These are phyloP conservation scores for Botrytis deweyae DNA, from an alignment of 2,329 filamentous ascomycete genomes.

Conservation along the genomic window DNA sequence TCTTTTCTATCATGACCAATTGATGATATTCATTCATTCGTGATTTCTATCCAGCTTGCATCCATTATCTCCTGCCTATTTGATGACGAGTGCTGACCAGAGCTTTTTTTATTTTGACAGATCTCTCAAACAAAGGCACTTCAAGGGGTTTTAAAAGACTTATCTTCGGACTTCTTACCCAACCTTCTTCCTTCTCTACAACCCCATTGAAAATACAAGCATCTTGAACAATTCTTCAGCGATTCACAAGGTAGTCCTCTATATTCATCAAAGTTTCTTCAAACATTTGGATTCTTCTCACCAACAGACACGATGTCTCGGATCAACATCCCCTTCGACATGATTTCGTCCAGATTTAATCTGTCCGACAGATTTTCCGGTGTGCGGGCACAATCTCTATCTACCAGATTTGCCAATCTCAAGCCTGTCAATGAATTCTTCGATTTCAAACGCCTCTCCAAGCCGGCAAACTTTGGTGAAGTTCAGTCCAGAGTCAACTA, in stretches of 20 bases:
- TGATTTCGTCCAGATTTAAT: constrained; percentile 87
- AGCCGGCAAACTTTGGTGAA: constrained; percentile 87
- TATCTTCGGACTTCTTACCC: not conserved
- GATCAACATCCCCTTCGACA: constrained; percentile 90
- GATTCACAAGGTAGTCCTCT: not conserved
- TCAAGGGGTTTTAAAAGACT: not conserved
- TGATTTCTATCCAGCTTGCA: not conserved
- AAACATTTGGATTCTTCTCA: constrained; percentile 3
- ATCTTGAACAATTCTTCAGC: not conserved
- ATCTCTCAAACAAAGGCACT: constrained; percentile 25
- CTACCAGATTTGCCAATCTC: constrained; percentile 86
- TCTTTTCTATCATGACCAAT: not conserved
- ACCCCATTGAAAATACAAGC: not conserved
- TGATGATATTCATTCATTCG: not conserved
- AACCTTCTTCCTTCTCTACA: not conserved
- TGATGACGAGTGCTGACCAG: constrained; percentile 27
- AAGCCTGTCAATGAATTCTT: constrained; percentile 90
- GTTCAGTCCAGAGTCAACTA: constrained; percentile 93
- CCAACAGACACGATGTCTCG: constrained; percentile 63
- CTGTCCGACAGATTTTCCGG: constrained; percentile 80
- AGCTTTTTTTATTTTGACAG: constrained; percentile 29
- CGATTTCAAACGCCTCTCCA: constrained; percentile 92
- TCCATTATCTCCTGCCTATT: constrained; percentile 6
- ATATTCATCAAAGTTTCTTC: not conserved
- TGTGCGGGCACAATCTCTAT: constrained; percentile 75